These are phyloP conservation scores for Mycena alexandri DNA, from an alignment of 768 basidiomycete genomes.

Conservation along the genomic window DNA sequence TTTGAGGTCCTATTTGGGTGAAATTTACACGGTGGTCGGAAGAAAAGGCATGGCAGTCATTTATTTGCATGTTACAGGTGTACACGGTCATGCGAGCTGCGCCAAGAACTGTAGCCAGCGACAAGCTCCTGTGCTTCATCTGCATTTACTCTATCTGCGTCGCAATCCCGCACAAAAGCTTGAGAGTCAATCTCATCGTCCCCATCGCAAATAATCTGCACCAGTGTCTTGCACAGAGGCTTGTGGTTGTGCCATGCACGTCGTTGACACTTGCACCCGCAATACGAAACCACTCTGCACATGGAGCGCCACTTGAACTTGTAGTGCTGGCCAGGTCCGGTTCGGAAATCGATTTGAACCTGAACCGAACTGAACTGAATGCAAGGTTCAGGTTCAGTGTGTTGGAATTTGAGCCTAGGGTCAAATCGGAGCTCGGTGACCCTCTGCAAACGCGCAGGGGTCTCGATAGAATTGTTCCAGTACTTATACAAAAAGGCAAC, in stretches of 20 bases:
- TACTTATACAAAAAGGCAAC: too few species aligned
- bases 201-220: not conserved
- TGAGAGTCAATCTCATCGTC: conserved; percentile 14
- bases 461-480: too few species aligned
- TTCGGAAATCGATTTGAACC: too few species aligned
- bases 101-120: conserved; percentile 6
- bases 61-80: not conserved
- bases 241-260: conserved; percentile 1
- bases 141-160: conserved; percentile 9
- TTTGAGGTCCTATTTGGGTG: conserved; percentile 4
- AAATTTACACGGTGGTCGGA: not conserved
- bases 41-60: too few species aligned
- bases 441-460: too few species aligned
- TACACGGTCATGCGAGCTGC: conserved; percentile 8
- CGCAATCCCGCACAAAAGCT: conserved; percentile 1
- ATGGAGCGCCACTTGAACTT: conserved; percentile 13
- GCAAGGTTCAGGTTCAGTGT: too few species aligned
- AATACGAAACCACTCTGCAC: conserved; percentile 21
- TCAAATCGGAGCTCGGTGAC: too few species aligned
- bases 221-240: conserved; percentile 1
- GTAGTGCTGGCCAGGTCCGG: too few species aligned
- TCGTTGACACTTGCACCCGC: conserved; percentile 1
- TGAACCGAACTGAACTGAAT: too few species aligned
- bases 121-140: conserved; percentile 9
- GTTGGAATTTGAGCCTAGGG: not conserved